Conservation (phyloP, 345 rosid species). For the Eucalyptus erythrocorys region DNA sequence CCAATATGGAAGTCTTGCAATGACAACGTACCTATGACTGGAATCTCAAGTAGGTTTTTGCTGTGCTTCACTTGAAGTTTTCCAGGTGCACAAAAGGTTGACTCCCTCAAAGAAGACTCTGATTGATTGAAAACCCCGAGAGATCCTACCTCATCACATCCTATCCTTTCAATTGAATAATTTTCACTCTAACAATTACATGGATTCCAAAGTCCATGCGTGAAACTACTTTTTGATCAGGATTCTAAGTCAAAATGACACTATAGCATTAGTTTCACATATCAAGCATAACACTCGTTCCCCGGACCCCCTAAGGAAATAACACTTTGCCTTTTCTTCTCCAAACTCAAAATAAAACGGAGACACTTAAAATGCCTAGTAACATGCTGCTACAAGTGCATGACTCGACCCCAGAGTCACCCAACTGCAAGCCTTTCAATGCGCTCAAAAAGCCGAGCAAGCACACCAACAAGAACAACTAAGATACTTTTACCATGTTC, state of each 20-base stretch:
- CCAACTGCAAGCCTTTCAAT: not conserved
- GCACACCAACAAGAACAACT: not conserved
- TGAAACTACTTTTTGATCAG: not conserved
- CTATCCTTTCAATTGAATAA: not conserved
- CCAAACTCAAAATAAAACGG: too few relatives aligned
- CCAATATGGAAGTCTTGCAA: too few relatives aligned
- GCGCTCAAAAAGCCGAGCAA: not conserved
- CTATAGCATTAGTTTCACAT: not conserved
- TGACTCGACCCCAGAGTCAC: not conserved
- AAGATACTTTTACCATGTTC: not conserved
- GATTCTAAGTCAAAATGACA: not conserved
- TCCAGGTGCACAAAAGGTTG: too few relatives aligned
- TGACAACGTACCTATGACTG: too few relatives aligned
- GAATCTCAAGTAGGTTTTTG: too few relatives aligned
- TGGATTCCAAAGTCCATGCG: not conserved
- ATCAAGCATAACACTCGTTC: too few relatives aligned
- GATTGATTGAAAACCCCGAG: too few relatives aligned
- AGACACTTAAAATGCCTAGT: not conserved
- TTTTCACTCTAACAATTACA: not conserved
- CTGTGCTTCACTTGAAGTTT: too few relatives aligned
- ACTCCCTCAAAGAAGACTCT: too few relatives aligned
- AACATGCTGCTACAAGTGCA: not conserved
- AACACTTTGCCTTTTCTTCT: not conserved
- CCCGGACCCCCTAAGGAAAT: too few relatives aligned
- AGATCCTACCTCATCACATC: too few relatives aligned